Percentiles rank a stretch among this genome's conserved stretches.
Conservation (phyloP, 2,329 filamentous ascomycete genomes). For the Lizonia empirigonia region DNA sequence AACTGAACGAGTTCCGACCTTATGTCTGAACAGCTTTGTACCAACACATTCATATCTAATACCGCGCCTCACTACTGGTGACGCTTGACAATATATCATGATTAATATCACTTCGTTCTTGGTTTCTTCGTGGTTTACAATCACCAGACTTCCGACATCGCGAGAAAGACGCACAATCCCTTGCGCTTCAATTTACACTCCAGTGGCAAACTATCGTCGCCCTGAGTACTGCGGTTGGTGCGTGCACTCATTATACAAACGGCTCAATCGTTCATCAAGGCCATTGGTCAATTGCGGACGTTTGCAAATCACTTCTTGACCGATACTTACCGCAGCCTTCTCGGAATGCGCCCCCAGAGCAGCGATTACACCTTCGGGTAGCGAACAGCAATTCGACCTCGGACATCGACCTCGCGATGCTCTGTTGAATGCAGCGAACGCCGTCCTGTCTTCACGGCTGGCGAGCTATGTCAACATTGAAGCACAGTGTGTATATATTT, state of each 20-base stretch:
- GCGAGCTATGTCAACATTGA: neutral
- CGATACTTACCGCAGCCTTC: neutral
- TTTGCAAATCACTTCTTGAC: neutral
- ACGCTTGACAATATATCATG: slow-evolving; percentile 2
- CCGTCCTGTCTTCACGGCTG: neutral
- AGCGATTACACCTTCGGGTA: neutral
- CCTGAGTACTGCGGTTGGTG: too few relatives aligned
- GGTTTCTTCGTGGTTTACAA: neutral
- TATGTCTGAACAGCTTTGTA: slow-evolving; percentile 24
- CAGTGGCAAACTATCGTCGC: neutral
- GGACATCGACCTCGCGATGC: neutral
- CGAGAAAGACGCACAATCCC: neutral
- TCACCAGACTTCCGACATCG: neutral
- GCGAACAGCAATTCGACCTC: neutral
- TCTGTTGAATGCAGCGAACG: neutral
- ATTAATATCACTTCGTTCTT: neutral
- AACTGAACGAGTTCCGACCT: slow-evolving; percentile 29
- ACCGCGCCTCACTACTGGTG: neutral
- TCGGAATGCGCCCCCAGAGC: neutral
- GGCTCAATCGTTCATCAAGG: neutral
- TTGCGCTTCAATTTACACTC: neutral
- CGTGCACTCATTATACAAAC: neutral
- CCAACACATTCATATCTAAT: slow-evolving; percentile 23
- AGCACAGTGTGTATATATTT: slow-evolving; percentile 1
- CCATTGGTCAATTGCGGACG: neutral